These are phyloP conservation scores for Aspergillus biplanus DNA, from an alignment of 495 filamentous ascomycete species.

Conservation along the genomic window DNA sequence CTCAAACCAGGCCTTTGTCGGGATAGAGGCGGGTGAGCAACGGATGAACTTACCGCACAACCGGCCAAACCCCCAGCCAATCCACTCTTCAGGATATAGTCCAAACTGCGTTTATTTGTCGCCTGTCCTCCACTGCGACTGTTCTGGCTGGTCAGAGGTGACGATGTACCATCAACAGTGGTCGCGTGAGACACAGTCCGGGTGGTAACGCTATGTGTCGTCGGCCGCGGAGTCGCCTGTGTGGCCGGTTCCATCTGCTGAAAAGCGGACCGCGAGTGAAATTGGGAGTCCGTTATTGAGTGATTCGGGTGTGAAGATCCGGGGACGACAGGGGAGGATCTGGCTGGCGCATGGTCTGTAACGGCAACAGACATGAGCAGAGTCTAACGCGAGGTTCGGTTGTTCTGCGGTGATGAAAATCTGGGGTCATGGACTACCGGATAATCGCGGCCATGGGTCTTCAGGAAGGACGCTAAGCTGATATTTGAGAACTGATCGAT, in stretches of 20 bases:
- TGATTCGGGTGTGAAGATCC: conserved; percentile 14
- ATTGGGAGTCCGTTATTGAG: conserved; percentile 22
- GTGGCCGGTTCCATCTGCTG: conserved; percentile 43
- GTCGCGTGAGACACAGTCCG: conserved; percentile 25
- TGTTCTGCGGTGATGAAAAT: conserved; percentile 19
- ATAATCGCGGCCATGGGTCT: conserved; percentile 30
- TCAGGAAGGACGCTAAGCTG: not conserved
- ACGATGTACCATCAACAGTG: conserved; percentile 14
- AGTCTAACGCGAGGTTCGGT: conserved; percentile 12
- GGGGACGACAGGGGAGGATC: conserved; percentile 16
- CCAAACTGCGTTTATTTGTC: conserved; percentile 70
- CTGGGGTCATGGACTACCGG: conserved; percentile 39
- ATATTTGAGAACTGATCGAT: not conserved
- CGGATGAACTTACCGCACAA: conserved; percentile 67
- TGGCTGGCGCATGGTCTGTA: conserved; percentile 37
- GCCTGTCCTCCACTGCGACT: conserved; percentile 36
- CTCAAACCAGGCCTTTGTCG: too few species aligned
- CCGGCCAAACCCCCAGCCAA: conserved; percentile 88
- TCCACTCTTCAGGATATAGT: conserved; percentile 81
- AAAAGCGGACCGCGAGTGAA: conserved; percentile 21
- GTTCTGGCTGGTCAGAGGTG: conserved; percentile 18
- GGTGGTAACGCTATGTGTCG: conserved; percentile 22
- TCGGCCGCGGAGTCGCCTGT: conserved; percentile 32
- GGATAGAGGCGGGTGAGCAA: not conserved
- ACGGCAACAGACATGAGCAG: conserved; percentile 36